A percentile compares a stretch with the other conserved stretches of the same genome.
These are phyloP conservation scores for Yarrowia sp. DNA, from an alignment of 805 yeast species.

Conservation along the genomic window DNA sequence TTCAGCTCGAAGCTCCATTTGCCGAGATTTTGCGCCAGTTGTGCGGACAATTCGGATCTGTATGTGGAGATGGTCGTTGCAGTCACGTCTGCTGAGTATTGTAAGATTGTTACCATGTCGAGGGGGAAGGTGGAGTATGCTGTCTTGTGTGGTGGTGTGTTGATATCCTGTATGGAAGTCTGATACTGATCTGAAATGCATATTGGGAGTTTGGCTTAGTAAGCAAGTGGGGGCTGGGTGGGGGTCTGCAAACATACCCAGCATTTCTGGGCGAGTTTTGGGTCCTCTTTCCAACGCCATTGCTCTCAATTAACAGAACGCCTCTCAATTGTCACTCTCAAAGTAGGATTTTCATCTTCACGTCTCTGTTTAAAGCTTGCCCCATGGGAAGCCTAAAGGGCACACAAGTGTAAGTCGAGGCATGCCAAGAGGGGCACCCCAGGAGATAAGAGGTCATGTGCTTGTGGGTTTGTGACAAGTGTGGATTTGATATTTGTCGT, in stretches of 20 bases:
- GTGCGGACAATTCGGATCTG: conserved; percentile 74
- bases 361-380: conserved; percentile 20
- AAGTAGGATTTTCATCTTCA: conserved; percentile 2
- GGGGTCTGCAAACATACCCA: background rate
- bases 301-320: background rate
- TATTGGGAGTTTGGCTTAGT: background rate
- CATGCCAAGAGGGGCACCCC: background rate
- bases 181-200: background rate
- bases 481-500: no score
- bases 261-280: no score
- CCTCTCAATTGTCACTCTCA: background rate
- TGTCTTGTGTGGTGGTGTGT: no score
- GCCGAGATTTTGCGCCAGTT: conserved; percentile 65
- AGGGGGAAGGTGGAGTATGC: background rate
- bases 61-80: conserved; percentile 63
- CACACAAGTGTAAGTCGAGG: background rate
- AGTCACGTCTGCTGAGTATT: conserved; percentile 40
- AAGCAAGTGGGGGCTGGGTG: background rate
- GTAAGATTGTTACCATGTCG: conserved; percentile 29
- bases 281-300: no score
- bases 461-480: no score
- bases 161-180: no score
- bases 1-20: conserved; percentile 75
- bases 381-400: conserved; percentile 7
- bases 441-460: background rate